Conservation (phyloP, 148 eudicot species). For the Limonium bicolor region DNA sequence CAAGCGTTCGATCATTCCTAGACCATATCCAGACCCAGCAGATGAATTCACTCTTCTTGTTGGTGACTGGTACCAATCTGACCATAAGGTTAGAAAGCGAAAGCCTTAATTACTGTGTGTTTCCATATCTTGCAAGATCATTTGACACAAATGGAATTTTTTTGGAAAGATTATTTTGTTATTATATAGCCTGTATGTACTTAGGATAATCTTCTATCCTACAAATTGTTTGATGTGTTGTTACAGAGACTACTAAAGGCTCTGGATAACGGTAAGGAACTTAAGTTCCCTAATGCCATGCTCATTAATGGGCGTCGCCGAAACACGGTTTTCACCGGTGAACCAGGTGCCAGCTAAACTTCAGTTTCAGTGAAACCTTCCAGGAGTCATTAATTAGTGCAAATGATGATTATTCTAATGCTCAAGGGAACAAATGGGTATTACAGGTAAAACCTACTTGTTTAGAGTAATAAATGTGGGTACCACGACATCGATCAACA, state of each 20-base stretch:
- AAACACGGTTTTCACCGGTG: slow-evolving; percentile 19
- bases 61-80: slow-evolving; percentile 62
- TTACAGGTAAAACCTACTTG: slow-evolving; percentile 38
- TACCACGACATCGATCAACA: slow-evolving; percentile 40
- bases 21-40: slow-evolving; percentile 44
- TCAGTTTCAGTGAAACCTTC: slow-evolving; percentile 2
- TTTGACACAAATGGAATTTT: neutral
- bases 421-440: neutral
- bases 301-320: slow-evolving; percentile 54
- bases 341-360: slow-evolving; percentile 17
- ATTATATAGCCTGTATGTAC: neutral
- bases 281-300: slow-evolving; percentile 49
- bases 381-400: neutral
- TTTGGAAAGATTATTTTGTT: too few species aligned
- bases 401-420: neutral
- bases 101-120: too few species aligned
- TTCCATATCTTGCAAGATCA: too few species aligned
- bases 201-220: neutral
- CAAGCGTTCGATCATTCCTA: slow-evolving; percentile 31
- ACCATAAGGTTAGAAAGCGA: slow-evolving; percentile 74
- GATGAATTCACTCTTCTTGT: slow-evolving; percentile 38
- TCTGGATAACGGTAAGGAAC: slow-evolving; percentile 32
- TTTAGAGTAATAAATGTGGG: slow-evolving; percentile 71
- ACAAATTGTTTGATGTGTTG: slow-evolving; percentile 22
- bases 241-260: slow-evolving; percentile 30